Base-by-base conservation (phyloP, 2,329 filamentous ascomycete genomes). In the Cladosporium sp. region DNA sequence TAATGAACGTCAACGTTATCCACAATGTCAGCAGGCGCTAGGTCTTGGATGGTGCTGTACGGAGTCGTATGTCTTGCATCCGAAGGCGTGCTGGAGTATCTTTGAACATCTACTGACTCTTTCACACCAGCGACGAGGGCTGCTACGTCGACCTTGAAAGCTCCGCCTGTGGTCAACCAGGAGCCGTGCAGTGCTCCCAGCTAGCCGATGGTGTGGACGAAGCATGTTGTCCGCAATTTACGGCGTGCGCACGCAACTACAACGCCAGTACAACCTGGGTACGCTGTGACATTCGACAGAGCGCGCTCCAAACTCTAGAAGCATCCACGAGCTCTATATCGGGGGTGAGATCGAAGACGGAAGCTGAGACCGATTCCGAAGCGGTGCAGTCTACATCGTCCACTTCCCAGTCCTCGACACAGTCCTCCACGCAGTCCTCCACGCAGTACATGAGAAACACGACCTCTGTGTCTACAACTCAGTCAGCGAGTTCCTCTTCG, bases 41-140 rank as follows among this genome's bases (percentile, higher is more conserved):
- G 47, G 39, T 18, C 30, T 53, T 24, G 51, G 53, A 18, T 53
- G 53, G 53, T 53, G 51, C 18, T 55, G 53, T 39, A 51, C 43
- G 20, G 38, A 24, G 43, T n/a, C 18, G 48, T 51, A 29, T 20
- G 39, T 24, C n/a, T 13, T 20, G 5, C 15, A n/a, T n/a, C n/a
- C n/a, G n/a, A n/a, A n/a, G n/a, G n/a, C n/a, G n/a, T n/a, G n/a
- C n/a, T n/a, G n/a, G n/a, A n/a, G n/a, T n/a, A n/a, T n/a, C n/a
- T n/a, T n/a, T n/a, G n/a, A n/a, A n/a, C n/a, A n/a, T n/a, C n/a
- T n/a, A n/a, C n/a, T n/a, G n/a, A n/a, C n/a, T n/a, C n/a, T n/a
- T n/a, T n/a, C n/a, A 7, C 32, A 53, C 30, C 38, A 50, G 48
- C 22, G 34, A 36, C 9, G 40, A 36, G 17, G 54, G 48, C n/a